phyloP scores from a whole-genome alignment of 371 early-diverging fungal genomes.

The Saksenaea oblongispora region DNA sequence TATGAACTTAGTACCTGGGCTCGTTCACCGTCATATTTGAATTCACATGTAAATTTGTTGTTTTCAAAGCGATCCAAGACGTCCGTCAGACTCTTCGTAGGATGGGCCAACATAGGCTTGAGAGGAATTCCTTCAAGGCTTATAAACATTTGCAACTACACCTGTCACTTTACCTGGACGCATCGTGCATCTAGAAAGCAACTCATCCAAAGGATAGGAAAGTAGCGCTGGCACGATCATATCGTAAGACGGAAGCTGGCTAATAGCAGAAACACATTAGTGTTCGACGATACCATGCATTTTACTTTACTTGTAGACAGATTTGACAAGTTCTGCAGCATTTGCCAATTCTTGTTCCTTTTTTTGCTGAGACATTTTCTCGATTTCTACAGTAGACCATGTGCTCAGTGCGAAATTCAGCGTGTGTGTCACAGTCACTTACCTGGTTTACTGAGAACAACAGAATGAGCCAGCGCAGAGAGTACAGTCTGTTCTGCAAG shows the following conservation, averaged over 20 bases:
- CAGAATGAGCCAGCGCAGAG: conserved; percentile 84
- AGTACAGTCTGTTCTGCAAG: conserved; percentile 96
- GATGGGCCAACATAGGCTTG: conserved; percentile 99
- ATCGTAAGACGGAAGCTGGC: conserved; percentile 91
- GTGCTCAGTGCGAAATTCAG: background rate
- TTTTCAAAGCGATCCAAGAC: conserved; percentile 95
- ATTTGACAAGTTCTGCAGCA: conserved; percentile 82
- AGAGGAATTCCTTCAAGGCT: conserved; percentile 77
- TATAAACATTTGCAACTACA: background rate
- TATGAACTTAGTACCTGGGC: conserved; percentile 77
- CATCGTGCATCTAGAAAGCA: conserved; percentile 78
- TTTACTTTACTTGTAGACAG: conserved; percentile 83
- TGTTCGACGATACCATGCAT: no score
- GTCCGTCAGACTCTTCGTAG: conserved; percentile 94
- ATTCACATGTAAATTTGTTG: conserved; percentile 95
- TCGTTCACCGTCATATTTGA: conserved; percentile 99
- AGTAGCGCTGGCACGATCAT: conserved; percentile 86
- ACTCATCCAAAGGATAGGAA: conserved; percentile 67
- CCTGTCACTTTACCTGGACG: conserved; percentile 70
- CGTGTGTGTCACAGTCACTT: conserved; percentile 6
- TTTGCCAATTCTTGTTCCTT: conserved; percentile 59
- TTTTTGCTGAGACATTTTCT: conserved; percentile 50
- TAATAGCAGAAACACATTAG: conserved; percentile 23
- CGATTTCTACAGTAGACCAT: conserved; percentile 28
- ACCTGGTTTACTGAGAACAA: conserved; percentile 56